Evolutionary conservation across 352 stramenopile species (phyloP).

Genomic region (Aphanomyces astaci): DNA sequence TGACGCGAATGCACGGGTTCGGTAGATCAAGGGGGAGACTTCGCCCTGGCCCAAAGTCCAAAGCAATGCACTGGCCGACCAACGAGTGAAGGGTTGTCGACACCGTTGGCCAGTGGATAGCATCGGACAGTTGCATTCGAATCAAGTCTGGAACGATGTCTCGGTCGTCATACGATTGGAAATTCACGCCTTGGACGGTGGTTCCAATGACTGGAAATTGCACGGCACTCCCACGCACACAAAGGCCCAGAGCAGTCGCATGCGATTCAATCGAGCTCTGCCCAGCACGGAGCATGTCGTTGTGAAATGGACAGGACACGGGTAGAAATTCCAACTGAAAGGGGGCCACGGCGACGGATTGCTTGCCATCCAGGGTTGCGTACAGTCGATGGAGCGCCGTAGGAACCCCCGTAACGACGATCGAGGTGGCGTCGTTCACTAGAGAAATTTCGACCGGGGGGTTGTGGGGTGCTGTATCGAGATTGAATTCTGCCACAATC

Average conservation of each 20-base stretch:
- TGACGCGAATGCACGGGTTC: too few relatives aligned
- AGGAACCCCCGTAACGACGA: conserved; percentile 64
- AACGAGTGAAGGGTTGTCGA: conserved; percentile 32
- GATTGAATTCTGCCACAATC: conserved; percentile 34
- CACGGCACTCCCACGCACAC: conserved; percentile 38
- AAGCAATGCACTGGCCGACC: conserved; percentile 41
- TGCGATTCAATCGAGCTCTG: conserved; percentile 41
- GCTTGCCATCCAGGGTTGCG: conserved; percentile 35
- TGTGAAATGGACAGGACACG: conserved; percentile 75
- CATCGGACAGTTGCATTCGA: conserved; percentile 52
- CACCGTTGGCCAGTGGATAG: conserved; percentile 52
- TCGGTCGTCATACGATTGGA: conserved; percentile 38
- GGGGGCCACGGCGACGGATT: conserved; percentile 60
- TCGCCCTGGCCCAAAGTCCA: conserved; percentile 63
- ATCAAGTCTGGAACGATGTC: conserved; percentile 41
- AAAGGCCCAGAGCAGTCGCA: conserved; percentile 36
- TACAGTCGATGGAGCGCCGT: conserved; percentile 45
- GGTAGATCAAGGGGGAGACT: too few relatives aligned
- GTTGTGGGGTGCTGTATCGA: too few relatives aligned
- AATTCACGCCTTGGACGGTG: conserved; percentile 36
- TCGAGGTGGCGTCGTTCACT: conserved; percentile 44
- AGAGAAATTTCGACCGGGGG: conserved; percentile 55
- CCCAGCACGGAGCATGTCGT: conserved; percentile 35
- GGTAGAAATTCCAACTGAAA: conserved; percentile 62
- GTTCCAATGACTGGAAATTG: conserved; percentile 64